A percentile compares a stretch with the other conserved stretches of the same genome.
phyloP scores from a whole-genome alignment of 805 yeast genomes.

The Pichia deserticola region DNA sequence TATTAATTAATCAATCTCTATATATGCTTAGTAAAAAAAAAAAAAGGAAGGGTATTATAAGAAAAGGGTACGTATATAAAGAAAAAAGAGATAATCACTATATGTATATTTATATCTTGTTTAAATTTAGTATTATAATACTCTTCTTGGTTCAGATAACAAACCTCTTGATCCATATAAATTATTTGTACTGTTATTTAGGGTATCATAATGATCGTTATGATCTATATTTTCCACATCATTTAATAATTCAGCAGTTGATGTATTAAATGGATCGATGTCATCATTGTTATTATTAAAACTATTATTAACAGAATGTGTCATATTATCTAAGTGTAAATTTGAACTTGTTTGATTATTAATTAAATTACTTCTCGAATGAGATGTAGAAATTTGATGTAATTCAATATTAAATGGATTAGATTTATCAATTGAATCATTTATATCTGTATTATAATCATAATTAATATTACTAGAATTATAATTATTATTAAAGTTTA shows the following conservation, averaged over 20 bases:
- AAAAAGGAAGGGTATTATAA: too few relatives aligned
- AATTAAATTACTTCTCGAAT: slow-evolving; percentile 3
- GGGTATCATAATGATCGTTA: background rate
- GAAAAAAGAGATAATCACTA: too few relatives aligned
- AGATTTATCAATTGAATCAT: slow-evolving; percentile 1
- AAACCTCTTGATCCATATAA: slow-evolving; percentile 5
- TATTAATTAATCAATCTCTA: too few relatives aligned
- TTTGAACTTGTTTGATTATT: background rate
- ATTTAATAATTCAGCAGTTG: background rate
- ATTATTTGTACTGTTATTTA: background rate
- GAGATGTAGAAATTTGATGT: slow-evolving; percentile 4
- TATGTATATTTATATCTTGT: too few relatives aligned
- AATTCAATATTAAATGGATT: slow-evolving; percentile 5
- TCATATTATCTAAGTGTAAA: background rate
- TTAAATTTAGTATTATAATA: background rate
- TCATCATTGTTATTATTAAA: too few relatives aligned
- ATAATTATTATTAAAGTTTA: background rate
- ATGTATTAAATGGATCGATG: too few relatives aligned
- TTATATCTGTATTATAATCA: too few relatives aligned
- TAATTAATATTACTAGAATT: background rate
- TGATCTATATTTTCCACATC: background rate
- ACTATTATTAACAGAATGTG: too few relatives aligned
- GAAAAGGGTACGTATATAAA: too few relatives aligned
- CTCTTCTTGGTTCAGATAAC: background rate
- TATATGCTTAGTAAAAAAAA: too few relatives aligned